A percentile compares a stretch with the other conserved stretches of the same genome.
Conservation (phyloP, 305 asterid species). For the Plantago lanceolata region DNA sequence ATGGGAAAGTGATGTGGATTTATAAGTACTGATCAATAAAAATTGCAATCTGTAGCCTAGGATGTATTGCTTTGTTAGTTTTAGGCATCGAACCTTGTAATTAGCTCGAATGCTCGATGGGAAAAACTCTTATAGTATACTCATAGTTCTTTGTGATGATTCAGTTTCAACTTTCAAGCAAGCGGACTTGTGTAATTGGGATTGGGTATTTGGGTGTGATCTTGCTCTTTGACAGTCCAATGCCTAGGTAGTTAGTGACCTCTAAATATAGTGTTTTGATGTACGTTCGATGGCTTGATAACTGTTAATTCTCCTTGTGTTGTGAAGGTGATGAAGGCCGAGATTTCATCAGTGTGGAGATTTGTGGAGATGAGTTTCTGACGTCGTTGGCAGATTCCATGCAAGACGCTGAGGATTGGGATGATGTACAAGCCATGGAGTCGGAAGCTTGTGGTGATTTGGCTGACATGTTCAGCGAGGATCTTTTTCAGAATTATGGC, state of each 20-base stretch:
- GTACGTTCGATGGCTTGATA: slow-evolving; percentile 1
- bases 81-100: background rate
- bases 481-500: slow-evolving; percentile 32
- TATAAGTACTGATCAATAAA: background rate
- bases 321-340: slow-evolving; percentile 79
- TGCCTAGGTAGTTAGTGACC: slow-evolving; percentile 6
- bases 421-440: slow-evolving; percentile 75
- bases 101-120: background rate
- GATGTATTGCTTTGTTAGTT: background rate
- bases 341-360: slow-evolving; percentile 76
- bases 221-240: background rate
- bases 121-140: too few relatives aligned
- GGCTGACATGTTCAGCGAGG: slow-evolving; percentile 56
- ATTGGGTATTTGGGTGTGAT: background rate
- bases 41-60: background rate
- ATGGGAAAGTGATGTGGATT: background rate
- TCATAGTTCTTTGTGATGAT: background rate
- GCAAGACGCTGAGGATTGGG: slow-evolving; percentile 88
- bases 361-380: slow-evolving; percentile 83
- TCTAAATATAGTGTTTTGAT: slow-evolving; percentile 1
- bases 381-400: slow-evolving; percentile 72
- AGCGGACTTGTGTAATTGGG: slow-evolving; percentile 2
- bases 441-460: slow-evolving; percentile 79
- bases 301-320: slow-evolving; percentile 7
- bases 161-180: slow-evolving; percentile 21